A percentile compares a stretch with the other conserved stretches of the same genome.
phyloP scores from a whole-genome alignment of 805 yeast genomes.

The Sporopachydermia quercuum region DNA sequence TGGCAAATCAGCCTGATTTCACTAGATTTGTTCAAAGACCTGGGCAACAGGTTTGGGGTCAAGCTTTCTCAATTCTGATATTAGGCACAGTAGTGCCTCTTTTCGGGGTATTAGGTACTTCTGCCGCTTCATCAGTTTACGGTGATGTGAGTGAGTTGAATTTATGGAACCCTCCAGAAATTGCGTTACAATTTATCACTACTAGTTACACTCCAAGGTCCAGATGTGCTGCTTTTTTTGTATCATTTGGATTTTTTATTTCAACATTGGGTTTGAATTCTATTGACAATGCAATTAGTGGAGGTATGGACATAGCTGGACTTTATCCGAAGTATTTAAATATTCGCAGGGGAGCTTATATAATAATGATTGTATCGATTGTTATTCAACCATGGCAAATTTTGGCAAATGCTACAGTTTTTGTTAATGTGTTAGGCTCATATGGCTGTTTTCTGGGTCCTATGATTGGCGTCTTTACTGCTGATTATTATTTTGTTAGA shows the following conservation, averaged over 20 bases:
- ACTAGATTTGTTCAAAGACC: slow-evolving; percentile 9
- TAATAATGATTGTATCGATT: slow-evolving; percentile 19
- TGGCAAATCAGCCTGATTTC: slow-evolving; percentile 21
- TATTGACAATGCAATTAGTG: slow-evolving; percentile 23
- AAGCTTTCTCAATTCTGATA: slow-evolving; percentile 10
- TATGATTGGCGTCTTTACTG: slow-evolving; percentile 21
- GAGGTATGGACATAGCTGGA: slow-evolving; percentile 30
- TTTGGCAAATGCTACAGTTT: slow-evolving; percentile 21
- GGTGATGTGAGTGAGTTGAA: too few species aligned
- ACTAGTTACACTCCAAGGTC: slow-evolving; percentile 22
- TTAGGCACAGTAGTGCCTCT: slow-evolving; percentile 9
- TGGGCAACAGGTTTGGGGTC: slow-evolving; percentile 9
- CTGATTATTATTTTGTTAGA: slow-evolving; percentile 27
- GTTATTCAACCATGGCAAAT: slow-evolving; percentile 24
- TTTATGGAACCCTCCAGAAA: slow-evolving; percentile 34
- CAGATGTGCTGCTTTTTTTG: slow-evolving; percentile 31
- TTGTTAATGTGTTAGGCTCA: slow-evolving; percentile 21
- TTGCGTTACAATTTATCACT: slow-evolving; percentile 25
- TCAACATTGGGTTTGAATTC: slow-evolving; percentile 21
- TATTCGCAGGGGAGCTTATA: slow-evolving; percentile 24
- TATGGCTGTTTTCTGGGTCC: slow-evolving; percentile 27
- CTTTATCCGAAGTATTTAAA: slow-evolving; percentile 24
- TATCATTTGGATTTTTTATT: slow-evolving; percentile 17
- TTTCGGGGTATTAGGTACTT: slow-evolving; percentile 12
- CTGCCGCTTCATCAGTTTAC: slow-evolving; percentile 20